Base-by-base conservation (phyloP, 129 eudicot species). In the Sambucus nigra region DNA sequence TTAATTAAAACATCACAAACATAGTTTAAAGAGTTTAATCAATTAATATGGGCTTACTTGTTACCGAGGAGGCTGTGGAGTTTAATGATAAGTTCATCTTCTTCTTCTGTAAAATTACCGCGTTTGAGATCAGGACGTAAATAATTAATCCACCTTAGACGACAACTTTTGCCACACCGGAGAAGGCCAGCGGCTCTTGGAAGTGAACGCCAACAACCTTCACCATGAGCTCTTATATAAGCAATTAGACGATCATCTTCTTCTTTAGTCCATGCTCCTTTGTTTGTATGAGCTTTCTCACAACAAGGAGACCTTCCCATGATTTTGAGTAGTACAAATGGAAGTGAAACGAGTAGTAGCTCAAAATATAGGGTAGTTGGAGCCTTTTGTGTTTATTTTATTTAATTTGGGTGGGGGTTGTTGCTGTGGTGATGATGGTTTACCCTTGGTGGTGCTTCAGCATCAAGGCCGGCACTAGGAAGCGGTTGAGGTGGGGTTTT, bases 191-290 rank as follows among this genome's bases (percentile, higher is more conserved):
- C 98, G n/a, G 98, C 98, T 24, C 86, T 91, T 2, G 98, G 98
- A 1, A 91, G 89, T 0, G 94, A 81, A 0, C 98, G 74, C 98
- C 98, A 91, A 69, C 98, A 85, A 5, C 98, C 98, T 74, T 91
- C 98, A 9, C 98, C 98, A 56, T 91, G 95, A 16, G 94, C 61
- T 32, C 84, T 66, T 9, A 91, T 91, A 31, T 85, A 82, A 33
- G 95, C 73, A 6, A 91, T 76, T 15, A 91, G 82, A 5, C 98
- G 83, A 61, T 85, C 95, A 56, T 91, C 98, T 79, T 91, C 98
- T 75, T 91, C 98, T 57, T 85, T 91, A n/a, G 98, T 91, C 98
- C 98, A 91, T 39, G 98, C 98, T 51, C 98, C 98, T 79, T 91
- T 91, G 75, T 91, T 91, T 31, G 98, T 91, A 70, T 91, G 98